These are phyloP conservation scores for Mortierella claussenii DNA, from an alignment of 192 early-diverging fungal genomes.

Conservation along the genomic window DNA sequence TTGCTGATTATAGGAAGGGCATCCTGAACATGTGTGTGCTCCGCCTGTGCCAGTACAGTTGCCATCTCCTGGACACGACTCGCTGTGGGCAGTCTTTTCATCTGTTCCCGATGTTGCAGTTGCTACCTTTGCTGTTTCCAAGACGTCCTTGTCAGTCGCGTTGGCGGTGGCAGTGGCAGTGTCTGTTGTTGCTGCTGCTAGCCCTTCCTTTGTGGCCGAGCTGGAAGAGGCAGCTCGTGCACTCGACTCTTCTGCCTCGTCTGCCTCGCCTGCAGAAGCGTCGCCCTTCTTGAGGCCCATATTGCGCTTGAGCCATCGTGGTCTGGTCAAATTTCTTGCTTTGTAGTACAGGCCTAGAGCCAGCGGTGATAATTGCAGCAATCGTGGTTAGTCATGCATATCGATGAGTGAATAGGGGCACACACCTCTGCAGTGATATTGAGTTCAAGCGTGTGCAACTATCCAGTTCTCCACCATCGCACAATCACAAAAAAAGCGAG, in stretches of 20 bases:
- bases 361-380: neutral
- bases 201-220: neutral
- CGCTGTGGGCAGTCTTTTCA: neutral
- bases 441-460: constrained; percentile 30
- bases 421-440: neutral
- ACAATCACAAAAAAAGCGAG: constrained; percentile 15
- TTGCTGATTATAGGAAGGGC: constrained; percentile 77
- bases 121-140: constrained; percentile 4
- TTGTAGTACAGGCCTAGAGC: constrained; percentile 61
- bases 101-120: neutral
- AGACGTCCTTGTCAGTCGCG: no score
- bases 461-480: constrained; percentile 6
- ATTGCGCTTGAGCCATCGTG: constrained; percentile 66
- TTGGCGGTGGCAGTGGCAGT: neutral
- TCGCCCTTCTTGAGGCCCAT: constrained; percentile 52
- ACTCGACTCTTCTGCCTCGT: constrained; percentile 68
- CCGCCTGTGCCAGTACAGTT: constrained; percentile 81
- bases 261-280: constrained; percentile 33
- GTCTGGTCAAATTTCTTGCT: constrained; percentile 64
- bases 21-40: constrained; percentile 72
- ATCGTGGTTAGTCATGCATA: no score
- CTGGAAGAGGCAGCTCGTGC: constrained; percentile 55
- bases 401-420: neutral
- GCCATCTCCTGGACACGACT: constrained; percentile 77
- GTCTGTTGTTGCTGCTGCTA: neutral